phyloP scores from a whole-genome alignment of 176 grass and related monocot species.

The Eremochloa ophiuroides region DNA sequence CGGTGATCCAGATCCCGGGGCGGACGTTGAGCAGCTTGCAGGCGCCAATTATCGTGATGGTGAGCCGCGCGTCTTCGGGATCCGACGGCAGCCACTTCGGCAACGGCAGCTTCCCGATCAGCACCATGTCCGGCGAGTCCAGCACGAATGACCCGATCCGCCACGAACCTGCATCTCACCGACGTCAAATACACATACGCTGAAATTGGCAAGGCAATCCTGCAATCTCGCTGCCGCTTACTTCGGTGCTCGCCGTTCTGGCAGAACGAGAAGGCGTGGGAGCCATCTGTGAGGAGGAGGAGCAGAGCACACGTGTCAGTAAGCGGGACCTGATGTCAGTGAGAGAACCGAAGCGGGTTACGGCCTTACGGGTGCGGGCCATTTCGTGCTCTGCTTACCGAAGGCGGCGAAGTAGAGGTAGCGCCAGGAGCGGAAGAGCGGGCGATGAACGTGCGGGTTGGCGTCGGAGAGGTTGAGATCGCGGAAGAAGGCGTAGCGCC shows the following conservation, averaged over 20 bases:
- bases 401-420: constrained; percentile 63
- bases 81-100: constrained; percentile 33
- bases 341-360: neutral
- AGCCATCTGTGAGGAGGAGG: constrained; percentile 40
- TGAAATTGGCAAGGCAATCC: neutral
- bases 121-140: constrained; percentile 48
- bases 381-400: constrained; percentile 36
- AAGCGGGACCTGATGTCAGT: constrained; percentile 6
- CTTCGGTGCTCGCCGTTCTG: constrained; percentile 65
- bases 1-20: constrained; percentile 87
- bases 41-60: constrained; percentile 52
- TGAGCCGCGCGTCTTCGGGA: constrained; percentile 3
- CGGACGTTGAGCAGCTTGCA: constrained; percentile 51
- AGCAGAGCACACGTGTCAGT: constrained; percentile 32
- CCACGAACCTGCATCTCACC: constrained; percentile 48
- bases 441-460: constrained; percentile 6
- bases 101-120: constrained; percentile 57
- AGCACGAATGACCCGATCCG: constrained; percentile 75
- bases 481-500: constrained; percentile 75
- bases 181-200: neutral
- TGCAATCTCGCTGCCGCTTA: constrained; percentile 27
- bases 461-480: constrained; percentile 46
- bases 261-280: constrained; percentile 60
- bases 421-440: constrained; percentile 63
- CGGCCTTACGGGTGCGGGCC: neutral